These are phyloP conservation scores for Xylaria palmicola DNA, from an alignment of 495 filamentous ascomycete genomes.

Conservation along the genomic window DNA sequence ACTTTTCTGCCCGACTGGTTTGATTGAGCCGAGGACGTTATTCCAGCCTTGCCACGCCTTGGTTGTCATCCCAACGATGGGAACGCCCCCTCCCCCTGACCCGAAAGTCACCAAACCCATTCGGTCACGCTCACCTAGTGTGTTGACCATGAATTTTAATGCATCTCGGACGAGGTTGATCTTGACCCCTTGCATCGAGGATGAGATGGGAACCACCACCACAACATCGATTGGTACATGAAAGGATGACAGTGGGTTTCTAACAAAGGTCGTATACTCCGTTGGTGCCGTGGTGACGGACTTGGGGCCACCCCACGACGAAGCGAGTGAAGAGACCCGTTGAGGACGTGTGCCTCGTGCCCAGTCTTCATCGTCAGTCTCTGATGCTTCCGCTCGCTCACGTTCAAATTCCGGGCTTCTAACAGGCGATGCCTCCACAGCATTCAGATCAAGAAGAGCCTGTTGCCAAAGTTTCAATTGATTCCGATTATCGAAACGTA, in stretches of 20 bases:
- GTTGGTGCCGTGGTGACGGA: conserved; percentile 73
- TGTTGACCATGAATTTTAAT: conserved; percentile 87
- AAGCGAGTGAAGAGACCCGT: conserved; percentile 83
- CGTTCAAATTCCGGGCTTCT: conserved; percentile 64
- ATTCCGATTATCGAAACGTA: conserved; percentile 80
- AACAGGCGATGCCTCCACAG: conserved; percentile 56
- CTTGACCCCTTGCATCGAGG: conserved; percentile 98
- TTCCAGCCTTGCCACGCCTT: conserved; percentile 92
- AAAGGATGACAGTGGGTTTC: conserved; percentile 57
- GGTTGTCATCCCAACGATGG: conserved; percentile 95
- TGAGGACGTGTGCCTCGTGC: conserved; percentile 66
- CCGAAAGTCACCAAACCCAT: conserved; percentile 99
- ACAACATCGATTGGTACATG: conserved; percentile 96
- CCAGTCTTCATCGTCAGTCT: conserved; percentile 91
- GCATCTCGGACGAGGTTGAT: conserved; percentile 94
- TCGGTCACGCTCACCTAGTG: conserved; percentile 88
- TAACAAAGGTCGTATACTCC: conserved; percentile 70
- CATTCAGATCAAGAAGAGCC: conserved; percentile 80
- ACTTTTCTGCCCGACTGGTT: conserved; percentile 94
- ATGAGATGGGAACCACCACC: conserved; percentile 94
- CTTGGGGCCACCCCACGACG: conserved; percentile 75
- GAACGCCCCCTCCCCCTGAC: conserved; percentile 88
- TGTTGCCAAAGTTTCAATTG: conserved; percentile 92
- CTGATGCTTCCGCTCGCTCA: conserved; percentile 71
- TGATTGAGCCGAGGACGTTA: conserved; percentile 82